phyloP scores from a whole-genome alignment of 202 grass and related monocot genomes.

The Schoenoplectus tabernaemontani region DNA sequence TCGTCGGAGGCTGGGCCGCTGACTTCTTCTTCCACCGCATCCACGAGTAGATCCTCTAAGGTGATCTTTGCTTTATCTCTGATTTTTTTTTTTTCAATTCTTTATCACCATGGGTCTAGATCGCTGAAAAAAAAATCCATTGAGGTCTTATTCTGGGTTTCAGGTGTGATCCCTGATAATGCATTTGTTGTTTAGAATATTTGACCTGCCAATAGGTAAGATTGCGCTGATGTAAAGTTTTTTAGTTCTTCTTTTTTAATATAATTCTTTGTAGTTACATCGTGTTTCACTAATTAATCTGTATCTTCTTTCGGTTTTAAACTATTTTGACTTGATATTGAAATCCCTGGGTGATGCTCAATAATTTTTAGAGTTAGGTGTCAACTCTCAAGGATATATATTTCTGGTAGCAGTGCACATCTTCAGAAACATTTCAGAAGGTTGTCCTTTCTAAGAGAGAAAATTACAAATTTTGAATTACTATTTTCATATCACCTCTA shows the following conservation, averaged over 20 bases:
- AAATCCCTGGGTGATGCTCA: not conserved
- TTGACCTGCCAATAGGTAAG: not conserved
- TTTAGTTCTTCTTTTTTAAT: not conserved
- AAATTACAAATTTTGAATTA: not conserved
- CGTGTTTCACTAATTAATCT: not conserved
- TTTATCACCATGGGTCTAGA: not conserved
- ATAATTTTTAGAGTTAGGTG: not conserved
- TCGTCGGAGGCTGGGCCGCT: not conserved
- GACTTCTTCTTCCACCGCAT: not conserved
- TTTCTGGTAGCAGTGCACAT: not conserved
- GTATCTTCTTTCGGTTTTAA: not conserved
- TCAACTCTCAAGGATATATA: not conserved
- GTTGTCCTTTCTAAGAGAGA: not conserved
- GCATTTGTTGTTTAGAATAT: not conserved
- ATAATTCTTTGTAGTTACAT: not conserved
- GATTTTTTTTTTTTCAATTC: too few species aligned
- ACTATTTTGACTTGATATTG: not conserved
- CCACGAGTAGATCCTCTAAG: constrained; percentile 9
- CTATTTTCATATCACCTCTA: not conserved
- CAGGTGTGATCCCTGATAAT: too few species aligned
- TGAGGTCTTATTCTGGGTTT: not conserved
- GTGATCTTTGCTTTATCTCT: not conserved
- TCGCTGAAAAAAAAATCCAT: not conserved
- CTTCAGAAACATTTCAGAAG: too few species aligned
- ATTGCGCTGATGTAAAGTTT: not conserved